A percentile compares a stretch with the other conserved stretches of the same genome.
phyloP scores from a whole-genome alignment of 805 yeast genomes.

The Candida easanensis region DNA sequence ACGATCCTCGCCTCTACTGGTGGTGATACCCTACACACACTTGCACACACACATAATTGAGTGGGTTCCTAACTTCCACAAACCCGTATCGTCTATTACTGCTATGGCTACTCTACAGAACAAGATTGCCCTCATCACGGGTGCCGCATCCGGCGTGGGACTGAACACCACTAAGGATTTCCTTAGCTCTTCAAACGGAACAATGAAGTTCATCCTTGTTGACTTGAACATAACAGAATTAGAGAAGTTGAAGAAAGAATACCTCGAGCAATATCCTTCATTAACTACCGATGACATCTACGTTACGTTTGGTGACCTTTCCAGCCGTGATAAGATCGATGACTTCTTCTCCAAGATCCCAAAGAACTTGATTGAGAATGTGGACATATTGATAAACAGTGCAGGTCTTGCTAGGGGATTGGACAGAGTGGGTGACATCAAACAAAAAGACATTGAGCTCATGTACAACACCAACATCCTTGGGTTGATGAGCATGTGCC shows the following conservation, averaged over 20 bases:
- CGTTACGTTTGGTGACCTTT: constrained; percentile 53
- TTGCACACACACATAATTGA: too few relatives aligned
- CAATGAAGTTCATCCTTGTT: constrained; percentile 63
- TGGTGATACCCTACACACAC: too few relatives aligned
- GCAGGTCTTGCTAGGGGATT: constrained; percentile 80
- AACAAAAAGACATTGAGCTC: constrained; percentile 55
- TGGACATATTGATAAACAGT: constrained; percentile 65
- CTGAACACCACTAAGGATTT: constrained; percentile 83
- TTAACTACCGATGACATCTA: constrained; percentile 35
- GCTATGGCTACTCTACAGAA: not conserved
- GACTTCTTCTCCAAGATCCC: constrained; percentile 46
- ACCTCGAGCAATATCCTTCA: constrained; percentile 43
- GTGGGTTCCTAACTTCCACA: too few relatives aligned
- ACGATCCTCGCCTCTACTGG: too few relatives aligned
- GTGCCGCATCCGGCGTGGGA: constrained; percentile 95
- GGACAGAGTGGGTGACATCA: constrained; percentile 70
- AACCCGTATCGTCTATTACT: too few relatives aligned
- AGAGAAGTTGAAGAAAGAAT: constrained; percentile 42
- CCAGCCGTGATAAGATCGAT: constrained; percentile 47
- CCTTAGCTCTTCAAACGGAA: constrained; percentile 67
- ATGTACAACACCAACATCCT: constrained; percentile 86
- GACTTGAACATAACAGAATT: constrained; percentile 70
- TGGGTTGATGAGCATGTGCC: constrained; percentile 81
- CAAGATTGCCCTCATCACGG: constrained; percentile 80
- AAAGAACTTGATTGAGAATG: constrained; percentile 52